Conservation (phyloP, 306 rosid species). For the Trifolium subterraneum region DNA sequence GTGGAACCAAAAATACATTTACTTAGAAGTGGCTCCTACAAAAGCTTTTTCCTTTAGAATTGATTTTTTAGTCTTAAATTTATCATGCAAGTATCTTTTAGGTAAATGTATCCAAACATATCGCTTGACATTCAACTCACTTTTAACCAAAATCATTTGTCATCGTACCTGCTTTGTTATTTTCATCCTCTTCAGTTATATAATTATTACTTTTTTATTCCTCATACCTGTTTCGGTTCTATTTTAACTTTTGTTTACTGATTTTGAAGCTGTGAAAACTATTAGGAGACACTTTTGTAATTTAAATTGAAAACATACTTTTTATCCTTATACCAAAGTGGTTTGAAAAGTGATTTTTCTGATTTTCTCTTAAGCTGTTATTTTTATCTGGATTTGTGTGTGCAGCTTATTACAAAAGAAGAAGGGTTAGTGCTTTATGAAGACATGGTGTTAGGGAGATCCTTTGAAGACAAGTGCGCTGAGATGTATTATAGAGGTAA, state of each 20-base stretch:
- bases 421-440: conserved; percentile 91
- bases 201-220: not conserved
- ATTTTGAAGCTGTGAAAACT: not conserved
- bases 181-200: not conserved
- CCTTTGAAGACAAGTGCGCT: conserved; percentile 96
- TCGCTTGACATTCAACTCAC: not conserved
- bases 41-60: not conserved
- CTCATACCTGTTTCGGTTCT: not conserved
- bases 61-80: not conserved
- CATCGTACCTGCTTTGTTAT: not conserved
- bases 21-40: too few species aligned
- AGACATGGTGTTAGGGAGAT: conserved; percentile 92
- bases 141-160: not conserved
- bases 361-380: conserved; percentile 30
- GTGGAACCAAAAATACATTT: not conserved
- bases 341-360: conserved; percentile 2
- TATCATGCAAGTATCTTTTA: not conserved
- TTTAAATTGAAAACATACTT: not conserved
- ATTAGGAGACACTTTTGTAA: not conserved
- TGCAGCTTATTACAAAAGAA: conserved; percentile 84
- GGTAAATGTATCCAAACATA: not conserved
- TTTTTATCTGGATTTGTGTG: conserved; percentile 37
- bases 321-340: not conserved
- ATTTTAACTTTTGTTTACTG: not conserved
- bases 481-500: conserved; percentile 98